Percentiles rank a stretch among this genome's conserved stretches.
phyloP scores from a whole-genome alignment of 176 grass and related monocot species.

The Poa annua region DNA sequence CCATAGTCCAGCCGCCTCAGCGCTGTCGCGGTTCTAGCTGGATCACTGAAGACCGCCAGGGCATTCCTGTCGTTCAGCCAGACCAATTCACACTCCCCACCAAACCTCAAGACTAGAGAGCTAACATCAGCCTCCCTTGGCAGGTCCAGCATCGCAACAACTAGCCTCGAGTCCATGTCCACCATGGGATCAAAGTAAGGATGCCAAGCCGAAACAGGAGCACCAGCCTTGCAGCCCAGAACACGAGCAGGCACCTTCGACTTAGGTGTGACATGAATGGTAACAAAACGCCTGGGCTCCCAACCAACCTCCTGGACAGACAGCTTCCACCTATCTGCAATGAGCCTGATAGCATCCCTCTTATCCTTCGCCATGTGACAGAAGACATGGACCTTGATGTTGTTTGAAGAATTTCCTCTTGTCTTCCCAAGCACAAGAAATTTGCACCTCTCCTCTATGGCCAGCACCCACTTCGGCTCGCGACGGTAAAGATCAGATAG shows the following conservation, averaged over 20 bases:
- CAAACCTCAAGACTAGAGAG: conserved; percentile 85
- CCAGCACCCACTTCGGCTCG: conserved; percentile 87
- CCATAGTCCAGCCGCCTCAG: conserved; percentile 88
- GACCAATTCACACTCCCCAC: conserved; percentile 91
- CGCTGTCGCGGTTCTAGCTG: conserved; percentile 80
- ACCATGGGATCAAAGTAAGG: conserved; percentile 71
- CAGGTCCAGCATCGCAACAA: conserved; percentile 87
- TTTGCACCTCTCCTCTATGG: conserved; percentile 95
- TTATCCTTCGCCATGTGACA: conserved; percentile 83
- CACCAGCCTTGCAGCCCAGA: conserved; percentile 66
- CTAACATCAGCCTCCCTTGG: conserved; percentile 94
- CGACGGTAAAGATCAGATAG: conserved; percentile 71
- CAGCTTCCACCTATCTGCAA: conserved; percentile 97
- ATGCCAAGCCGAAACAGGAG: conserved; percentile 48
- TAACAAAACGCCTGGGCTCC: conserved; percentile 88
- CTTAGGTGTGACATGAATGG: conserved; percentile 80
- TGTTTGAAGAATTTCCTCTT: conserved; percentile 56
- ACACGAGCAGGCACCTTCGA: conserved; percentile 78
- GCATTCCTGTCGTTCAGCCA: conserved; percentile 98
- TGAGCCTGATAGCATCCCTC: conserved; percentile 69
- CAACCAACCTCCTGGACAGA: conserved; percentile 72
- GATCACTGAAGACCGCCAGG: conserved; percentile 74
- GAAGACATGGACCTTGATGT: conserved; percentile 78
- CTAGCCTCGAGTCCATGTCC: conserved; percentile 91
- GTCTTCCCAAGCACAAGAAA: conserved; percentile 86